Evolutionary conservation across 805 yeast species (phyloP).

Genomic region (Hanseniaspora taiwanica): DNA sequence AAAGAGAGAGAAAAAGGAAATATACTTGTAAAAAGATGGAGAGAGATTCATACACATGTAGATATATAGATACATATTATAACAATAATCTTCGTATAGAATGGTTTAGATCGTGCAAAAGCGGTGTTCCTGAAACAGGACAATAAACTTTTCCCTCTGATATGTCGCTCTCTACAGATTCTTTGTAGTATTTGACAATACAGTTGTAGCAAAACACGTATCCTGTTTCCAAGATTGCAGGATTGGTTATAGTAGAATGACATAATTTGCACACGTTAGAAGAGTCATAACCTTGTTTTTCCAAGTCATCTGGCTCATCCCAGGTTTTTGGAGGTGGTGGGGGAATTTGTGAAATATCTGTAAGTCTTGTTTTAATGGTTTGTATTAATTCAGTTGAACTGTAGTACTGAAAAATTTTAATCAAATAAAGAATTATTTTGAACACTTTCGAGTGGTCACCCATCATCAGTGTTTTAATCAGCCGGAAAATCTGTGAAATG

Average conservation of each 20-base stretch:
- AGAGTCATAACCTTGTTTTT: background rate
- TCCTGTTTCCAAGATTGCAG: constrained; percentile 86
- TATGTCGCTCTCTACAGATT: constrained; percentile 27
- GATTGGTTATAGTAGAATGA: constrained; percentile 47
- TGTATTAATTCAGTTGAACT: constrained; percentile 58
- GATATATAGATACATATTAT: constrained; percentile 35
- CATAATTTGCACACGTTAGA: constrained; percentile 57
- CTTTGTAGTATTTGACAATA: constrained; percentile 38
- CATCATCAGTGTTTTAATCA: no score
- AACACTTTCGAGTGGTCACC: constrained; percentile 33
- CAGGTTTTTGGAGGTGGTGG: constrained; percentile 28
- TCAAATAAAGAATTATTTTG: constrained; percentile 68
- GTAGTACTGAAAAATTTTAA: constrained; percentile 93
- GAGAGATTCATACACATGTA: constrained; percentile 64
- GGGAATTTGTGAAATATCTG: constrained; percentile 32
- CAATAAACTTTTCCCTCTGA: constrained; percentile 49
- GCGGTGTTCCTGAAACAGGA: constrained; percentile 63
- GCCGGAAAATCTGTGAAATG: no score
- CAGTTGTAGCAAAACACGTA: constrained; percentile 83
- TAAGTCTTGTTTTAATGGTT: constrained; percentile 37
- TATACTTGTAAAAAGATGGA: constrained; percentile 33
- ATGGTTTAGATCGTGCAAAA: constrained; percentile 15
- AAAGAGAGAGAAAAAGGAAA: background rate
- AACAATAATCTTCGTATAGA: constrained; percentile 2
- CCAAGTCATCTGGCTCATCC: constrained; percentile 5